phyloP scores from a whole-genome alignment of 2,329 filamentous ascomycete species.

The Metarhizium rileyi region DNA sequence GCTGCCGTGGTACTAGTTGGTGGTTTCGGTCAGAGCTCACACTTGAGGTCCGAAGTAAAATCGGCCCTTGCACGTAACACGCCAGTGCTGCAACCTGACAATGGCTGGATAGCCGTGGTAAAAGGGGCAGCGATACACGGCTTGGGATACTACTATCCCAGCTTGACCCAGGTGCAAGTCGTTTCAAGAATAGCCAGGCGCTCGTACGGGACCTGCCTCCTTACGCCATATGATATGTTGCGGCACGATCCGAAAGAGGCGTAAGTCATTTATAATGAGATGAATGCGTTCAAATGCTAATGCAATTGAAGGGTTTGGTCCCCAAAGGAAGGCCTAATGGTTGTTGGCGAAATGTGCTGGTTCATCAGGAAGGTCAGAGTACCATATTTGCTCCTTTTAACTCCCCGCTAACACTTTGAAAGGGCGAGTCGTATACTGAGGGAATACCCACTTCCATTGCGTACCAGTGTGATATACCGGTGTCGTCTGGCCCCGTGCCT shows the following conservation, averaged over 20 bases:
- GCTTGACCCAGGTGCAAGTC: conserved; percentile 19
- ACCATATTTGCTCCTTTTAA: neutral
- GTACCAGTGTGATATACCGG: conserved; percentile 29
- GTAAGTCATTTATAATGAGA: conserved; percentile 14
- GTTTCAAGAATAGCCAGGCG: conserved; percentile 26
- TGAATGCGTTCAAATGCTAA: conserved; percentile 8
- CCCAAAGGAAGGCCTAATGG: conserved; percentile 25
- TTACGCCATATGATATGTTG: conserved; percentile 25
- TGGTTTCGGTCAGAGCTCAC: conserved; percentile 36
- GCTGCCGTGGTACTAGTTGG: conserved; percentile 37
- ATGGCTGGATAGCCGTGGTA: conserved; percentile 40
- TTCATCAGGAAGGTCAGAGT: conserved; percentile 26
- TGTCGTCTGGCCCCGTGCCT: conserved; percentile 22
- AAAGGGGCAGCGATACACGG: conserved; percentile 39
- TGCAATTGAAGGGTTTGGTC: conserved; percentile 23
- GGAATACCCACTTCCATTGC: conserved; percentile 25
- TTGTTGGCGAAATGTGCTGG: conserved; percentile 29
- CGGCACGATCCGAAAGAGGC: conserved; percentile 26
- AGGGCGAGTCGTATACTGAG: conserved; percentile 29
- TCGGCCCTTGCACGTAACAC: conserved; percentile 24
- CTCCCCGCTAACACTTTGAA: neutral
- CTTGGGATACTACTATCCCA: conserved; percentile 21
- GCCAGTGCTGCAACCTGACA: conserved; percentile 36
- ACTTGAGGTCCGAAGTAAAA: conserved; percentile 32
- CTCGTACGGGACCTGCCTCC: conserved; percentile 27